Evolutionary conservation across 2,329 filamentous ascomycete species (phyloP).

Genomic region (Mariannaea sp.): DNA sequence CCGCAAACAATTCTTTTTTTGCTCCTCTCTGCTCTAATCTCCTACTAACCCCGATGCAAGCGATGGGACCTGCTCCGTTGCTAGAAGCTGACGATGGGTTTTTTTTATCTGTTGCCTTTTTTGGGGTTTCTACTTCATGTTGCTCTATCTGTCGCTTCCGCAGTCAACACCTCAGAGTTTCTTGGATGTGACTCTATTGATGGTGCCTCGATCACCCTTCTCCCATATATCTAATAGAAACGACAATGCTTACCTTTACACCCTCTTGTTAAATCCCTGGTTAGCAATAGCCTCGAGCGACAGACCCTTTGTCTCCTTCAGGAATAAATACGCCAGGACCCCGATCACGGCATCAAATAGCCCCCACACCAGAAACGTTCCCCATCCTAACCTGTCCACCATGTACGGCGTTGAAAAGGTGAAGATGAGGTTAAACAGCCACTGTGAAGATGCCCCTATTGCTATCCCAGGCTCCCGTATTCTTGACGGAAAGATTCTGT

Average conservation of each 20-base stretch:
- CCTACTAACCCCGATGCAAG: no score
- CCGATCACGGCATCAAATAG: constrained; percentile 65
- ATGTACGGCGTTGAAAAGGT: constrained; percentile 54
- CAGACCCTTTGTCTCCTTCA: constrained; percentile 68
- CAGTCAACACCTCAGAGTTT: no score
- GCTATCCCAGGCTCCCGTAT: constrained; percentile 65
- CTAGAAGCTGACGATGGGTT: no score
- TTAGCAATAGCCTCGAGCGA: constrained; percentile 58
- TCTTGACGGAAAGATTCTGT: constrained; percentile 65
- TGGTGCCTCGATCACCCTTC: neutral
- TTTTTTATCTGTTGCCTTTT: no score
- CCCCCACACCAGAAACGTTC: constrained; percentile 66
- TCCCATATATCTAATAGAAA: no score
- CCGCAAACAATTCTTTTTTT: constrained; percentile 31
- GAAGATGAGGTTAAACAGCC: constrained; percentile 70
- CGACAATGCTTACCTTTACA: no score
- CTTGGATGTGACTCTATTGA: no score
- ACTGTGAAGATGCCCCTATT: constrained; percentile 66
- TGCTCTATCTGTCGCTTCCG: no score
- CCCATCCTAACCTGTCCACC: constrained; percentile 53
- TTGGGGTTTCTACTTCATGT: no score
- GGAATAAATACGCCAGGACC: constrained; percentile 62
- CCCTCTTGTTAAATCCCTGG: constrained; percentile 4
- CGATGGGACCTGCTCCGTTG: no score
- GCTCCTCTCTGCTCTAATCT: neutral